These are phyloP conservation scores for Sistotremastrum suecicum DNA, from an alignment of 768 basidiomycete species.

Conservation along the genomic window DNA sequence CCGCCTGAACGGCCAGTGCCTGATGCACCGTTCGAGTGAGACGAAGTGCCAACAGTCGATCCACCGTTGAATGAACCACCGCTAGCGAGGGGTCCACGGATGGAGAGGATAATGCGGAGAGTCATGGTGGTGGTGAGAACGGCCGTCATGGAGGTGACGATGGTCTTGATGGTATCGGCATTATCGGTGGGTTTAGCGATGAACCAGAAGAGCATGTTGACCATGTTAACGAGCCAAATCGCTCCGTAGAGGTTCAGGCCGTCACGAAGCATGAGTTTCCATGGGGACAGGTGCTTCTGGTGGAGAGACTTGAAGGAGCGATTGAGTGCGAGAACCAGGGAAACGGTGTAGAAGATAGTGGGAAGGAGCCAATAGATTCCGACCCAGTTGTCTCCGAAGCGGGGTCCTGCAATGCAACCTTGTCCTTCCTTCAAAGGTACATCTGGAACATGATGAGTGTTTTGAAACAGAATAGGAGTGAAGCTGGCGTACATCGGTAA, in stretches of 20 bases:
- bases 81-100: constrained; percentile 57
- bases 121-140: constrained; percentile 82
- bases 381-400: constrained; percentile 49
- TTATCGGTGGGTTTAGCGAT: constrained; percentile 51
- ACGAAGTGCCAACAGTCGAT: constrained; percentile 20
- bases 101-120: constrained; percentile 72
- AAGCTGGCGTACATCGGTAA: constrained; percentile 43
- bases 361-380: constrained; percentile 77
- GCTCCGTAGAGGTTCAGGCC: constrained; percentile 76
- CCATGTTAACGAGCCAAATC: constrained; percentile 66
- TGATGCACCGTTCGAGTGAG: constrained; percentile 31
- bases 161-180: constrained; percentile 62
- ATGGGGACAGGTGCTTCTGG: constrained; percentile 43
- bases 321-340: constrained; percentile 47
- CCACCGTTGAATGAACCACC: constrained; percentile 52
- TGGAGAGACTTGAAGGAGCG: constrained; percentile 46
- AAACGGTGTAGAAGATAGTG: constrained; percentile 54
- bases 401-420: constrained; percentile 78
- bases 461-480: constrained; percentile 1
- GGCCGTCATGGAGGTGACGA: constrained; percentile 75
- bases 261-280: constrained; percentile 86
- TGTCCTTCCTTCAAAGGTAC: constrained; percentile 62
- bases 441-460: constrained; percentile 21
- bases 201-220: constrained; percentile 82
- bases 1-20: constrained; percentile 26